Evolutionary conservation across 2,329 filamentous ascomycete genomes (phyloP).

Genomic region (Fusarium goolgardi): DNA sequence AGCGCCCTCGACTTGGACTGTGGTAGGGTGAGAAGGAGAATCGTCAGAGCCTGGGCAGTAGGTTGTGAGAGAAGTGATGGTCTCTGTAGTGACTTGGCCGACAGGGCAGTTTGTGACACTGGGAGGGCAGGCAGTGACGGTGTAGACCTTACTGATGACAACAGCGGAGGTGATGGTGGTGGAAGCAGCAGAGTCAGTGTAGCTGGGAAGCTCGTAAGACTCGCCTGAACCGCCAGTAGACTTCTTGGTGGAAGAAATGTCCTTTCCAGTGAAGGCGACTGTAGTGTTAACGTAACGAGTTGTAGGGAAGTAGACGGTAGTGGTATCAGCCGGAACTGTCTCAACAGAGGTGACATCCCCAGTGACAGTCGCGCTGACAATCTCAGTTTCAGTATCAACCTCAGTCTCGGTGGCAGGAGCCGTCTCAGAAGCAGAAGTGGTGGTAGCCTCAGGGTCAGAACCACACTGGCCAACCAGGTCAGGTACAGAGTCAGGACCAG

Average conservation of each 20-base stretch:
- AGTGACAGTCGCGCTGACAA: constrained; percentile 4
- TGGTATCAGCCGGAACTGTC: constrained; percentile 12
- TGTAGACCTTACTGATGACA: constrained; percentile 47
- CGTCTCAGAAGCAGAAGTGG: constrained; percentile 16
- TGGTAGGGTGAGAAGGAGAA: background rate
- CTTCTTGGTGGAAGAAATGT: constrained; percentile 6
- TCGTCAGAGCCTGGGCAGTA: constrained; percentile 51
- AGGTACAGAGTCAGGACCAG: constrained; percentile 55
- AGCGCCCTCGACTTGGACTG: background rate
- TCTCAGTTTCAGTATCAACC: background rate
- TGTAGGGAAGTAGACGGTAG: constrained; percentile 32
- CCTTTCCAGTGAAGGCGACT: constrained; percentile 16
- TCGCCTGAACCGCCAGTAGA: constrained; percentile 5
- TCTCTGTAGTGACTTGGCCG: constrained; percentile 48
- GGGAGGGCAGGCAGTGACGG: constrained; percentile 50
- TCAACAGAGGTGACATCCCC: constrained; percentile 8
- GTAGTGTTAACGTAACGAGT: constrained; percentile 33
- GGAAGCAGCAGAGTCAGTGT: constrained; percentile 13
- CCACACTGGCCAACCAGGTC: constrained; percentile 49
- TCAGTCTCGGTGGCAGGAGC: constrained; percentile 31
- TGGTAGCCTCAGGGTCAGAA: constrained; percentile 24
- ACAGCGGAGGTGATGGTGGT: constrained; percentile 47
- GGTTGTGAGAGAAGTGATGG: constrained; percentile 49
- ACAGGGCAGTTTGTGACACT: constrained; percentile 46
- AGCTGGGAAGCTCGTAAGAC: constrained; percentile 21